Evolutionary conservation across 2,329 filamentous ascomycete genomes (phyloP).

Genomic region (Teratosphaeriaceae sp.): DNA sequence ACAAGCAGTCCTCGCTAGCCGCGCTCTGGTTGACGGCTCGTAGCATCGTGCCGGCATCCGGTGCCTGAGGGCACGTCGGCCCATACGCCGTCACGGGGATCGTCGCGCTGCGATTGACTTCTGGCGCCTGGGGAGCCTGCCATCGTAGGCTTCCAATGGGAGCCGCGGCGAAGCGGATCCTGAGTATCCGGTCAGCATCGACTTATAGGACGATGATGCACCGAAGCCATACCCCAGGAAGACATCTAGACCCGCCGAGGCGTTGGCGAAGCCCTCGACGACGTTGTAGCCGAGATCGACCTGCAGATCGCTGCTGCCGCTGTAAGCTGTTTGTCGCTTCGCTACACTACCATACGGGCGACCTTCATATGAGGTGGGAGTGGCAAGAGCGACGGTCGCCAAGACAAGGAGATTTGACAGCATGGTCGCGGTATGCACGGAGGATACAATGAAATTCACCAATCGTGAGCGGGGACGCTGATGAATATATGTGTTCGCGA

Average conservation of each 20-base stretch:
- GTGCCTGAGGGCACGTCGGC: constrained; percentile 19
- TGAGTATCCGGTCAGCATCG: constrained; percentile 2
- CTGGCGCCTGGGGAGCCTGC: constrained; percentile 22
- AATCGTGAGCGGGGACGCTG: neutral
- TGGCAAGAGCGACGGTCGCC: constrained; percentile 7
- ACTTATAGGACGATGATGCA: neutral
- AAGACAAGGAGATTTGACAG: neutral
- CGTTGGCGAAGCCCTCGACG: constrained; percentile 18
- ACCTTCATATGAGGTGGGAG: constrained; percentile 11
- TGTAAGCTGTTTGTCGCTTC: constrained; percentile 8
- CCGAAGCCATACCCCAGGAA: constrained; percentile 15
- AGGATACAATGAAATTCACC: neutral
- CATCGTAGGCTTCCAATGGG: constrained; percentile 19
- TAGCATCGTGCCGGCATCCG: constrained; percentile 1
- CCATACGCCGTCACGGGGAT: constrained; percentile 14
- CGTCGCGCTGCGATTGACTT: constrained; percentile 15
- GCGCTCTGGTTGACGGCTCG: constrained; percentile 11
- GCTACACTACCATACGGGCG: constrained; percentile 9
- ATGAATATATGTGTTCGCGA: no score
- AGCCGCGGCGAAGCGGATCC: constrained; percentile 22
- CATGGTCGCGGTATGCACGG: constrained; percentile 1
- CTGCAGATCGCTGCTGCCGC: constrained; percentile 5
- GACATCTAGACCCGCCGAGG: constrained; percentile 11
- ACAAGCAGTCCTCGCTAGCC: constrained; percentile 30
- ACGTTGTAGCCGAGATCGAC: constrained; percentile 22